Conservation (phyloP, 371 early-diverging fungal genomes). For the Lichtheimia ramosa region DNA sequence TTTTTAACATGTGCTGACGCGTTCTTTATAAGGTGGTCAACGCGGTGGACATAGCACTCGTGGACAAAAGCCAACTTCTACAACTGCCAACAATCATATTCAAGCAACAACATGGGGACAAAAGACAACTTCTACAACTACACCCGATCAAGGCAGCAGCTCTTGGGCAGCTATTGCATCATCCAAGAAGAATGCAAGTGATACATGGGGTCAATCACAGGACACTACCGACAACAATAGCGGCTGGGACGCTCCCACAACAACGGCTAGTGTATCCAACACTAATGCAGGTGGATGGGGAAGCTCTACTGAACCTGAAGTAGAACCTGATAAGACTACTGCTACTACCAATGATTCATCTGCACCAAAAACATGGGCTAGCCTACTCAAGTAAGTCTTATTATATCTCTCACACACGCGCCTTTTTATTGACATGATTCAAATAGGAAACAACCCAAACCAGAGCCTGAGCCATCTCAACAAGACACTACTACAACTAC, state of each 20-base stretch:
- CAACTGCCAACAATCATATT: constrained; percentile 2
- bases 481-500: constrained; percentile 1
- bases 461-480: constrained; percentile 36
- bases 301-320: constrained; percentile 1
- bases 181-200: constrained; percentile 8
- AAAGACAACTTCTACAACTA: constrained; percentile 7
- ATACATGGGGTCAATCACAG: constrained; percentile 7
- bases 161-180: constrained; percentile 30
- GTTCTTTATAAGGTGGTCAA: constrained; percentile 42
- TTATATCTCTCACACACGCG: not conserved
- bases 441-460: constrained; percentile 39
- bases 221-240: constrained; percentile 4
- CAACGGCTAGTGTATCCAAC: constrained; percentile 4
- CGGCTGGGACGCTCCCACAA: constrained; percentile 20
- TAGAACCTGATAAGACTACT: constrained; percentile 4
- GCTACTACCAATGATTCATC: constrained; percentile 29
- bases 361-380: constrained; percentile 68
- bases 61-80: not conserved
- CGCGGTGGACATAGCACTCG: constrained; percentile 22
- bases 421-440: not conserved
- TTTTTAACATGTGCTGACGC: constrained; percentile 11
- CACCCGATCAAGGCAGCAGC: constrained; percentile 14
- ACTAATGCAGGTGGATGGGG: not conserved
- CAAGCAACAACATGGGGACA: constrained; percentile 15
- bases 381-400: constrained; percentile 66